Conservation (phyloP, 768 basidiomycete genomes). For the Agrocybe praecox region DNA sequence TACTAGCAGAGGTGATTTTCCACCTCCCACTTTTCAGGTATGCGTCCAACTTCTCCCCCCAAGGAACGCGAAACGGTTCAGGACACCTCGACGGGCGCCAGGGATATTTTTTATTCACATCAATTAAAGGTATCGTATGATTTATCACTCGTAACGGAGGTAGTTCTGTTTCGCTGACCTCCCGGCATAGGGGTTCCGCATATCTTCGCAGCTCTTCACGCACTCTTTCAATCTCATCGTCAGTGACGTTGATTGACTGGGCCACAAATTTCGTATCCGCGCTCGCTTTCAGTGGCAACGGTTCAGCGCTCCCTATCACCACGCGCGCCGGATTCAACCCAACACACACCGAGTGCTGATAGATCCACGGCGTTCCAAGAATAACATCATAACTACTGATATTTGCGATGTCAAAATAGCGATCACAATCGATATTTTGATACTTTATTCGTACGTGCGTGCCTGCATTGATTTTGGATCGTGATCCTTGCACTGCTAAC, state of each 20-base stretch:
- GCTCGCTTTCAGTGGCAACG: neutral
- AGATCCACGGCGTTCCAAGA: conserved; percentile 34
- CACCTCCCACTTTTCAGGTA: neutral
- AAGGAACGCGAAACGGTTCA: neutral
- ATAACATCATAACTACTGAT: conserved; percentile 40
- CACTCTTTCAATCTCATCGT: neutral
- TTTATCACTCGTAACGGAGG: neutral
- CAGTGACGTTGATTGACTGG: neutral
- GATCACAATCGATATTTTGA: conserved; percentile 28
- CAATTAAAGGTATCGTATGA: neutral
- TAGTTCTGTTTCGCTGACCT: neutral
- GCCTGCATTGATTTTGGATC: conserved; percentile 35
- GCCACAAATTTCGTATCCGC: neutral
- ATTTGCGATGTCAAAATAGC: conserved; percentile 38
- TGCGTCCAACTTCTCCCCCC: neutral
- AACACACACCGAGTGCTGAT: conserved; percentile 28
- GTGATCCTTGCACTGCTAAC: conserved; percentile 43
- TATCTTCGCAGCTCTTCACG: conserved; percentile 11
- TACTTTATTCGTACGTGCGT: conserved; percentile 28
- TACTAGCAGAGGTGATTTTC: neutral
- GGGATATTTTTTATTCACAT: neutral
- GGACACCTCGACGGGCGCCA: neutral
- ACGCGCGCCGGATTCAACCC: conserved; percentile 28
- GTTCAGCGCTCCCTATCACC: conserved; percentile 17
- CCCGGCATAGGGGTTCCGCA: conserved; percentile 11